A percentile compares a stretch with the other conserved stretches of the same genome.
phyloP scores from a whole-genome alignment of 192 early-diverging fungal species.

The Podila epigama region DNA sequence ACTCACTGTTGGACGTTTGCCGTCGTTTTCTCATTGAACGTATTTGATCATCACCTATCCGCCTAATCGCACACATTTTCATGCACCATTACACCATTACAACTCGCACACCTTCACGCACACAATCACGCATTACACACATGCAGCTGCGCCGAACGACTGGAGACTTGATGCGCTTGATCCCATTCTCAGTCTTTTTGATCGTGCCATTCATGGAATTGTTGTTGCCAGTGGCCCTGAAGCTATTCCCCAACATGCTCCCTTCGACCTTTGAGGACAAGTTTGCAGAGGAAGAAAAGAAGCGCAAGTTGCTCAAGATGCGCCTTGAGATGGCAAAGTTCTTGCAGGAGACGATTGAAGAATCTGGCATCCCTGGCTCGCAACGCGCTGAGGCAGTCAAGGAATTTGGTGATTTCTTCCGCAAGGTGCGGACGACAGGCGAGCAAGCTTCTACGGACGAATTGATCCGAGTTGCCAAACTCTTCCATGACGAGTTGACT shows the following conservation, averaged over 20 bases:
- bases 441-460: slow-evolving; percentile 84
- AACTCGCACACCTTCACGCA: too few relatives aligned
- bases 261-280: slow-evolving; percentile 95
- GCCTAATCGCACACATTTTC: too few relatives aligned
- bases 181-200: slow-evolving; percentile 92
- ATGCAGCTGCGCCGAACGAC: slow-evolving; percentile 83
- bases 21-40: too few relatives aligned
- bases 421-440: slow-evolving; percentile 83
- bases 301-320: slow-evolving; percentile 88
- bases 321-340: slow-evolving; percentile 95
- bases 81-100: too few relatives aligned
- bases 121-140: background rate
- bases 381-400: slow-evolving; percentile 64
- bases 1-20: too few relatives aligned
- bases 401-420: slow-evolving; percentile 79
- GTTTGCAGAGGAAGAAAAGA: slow-evolving; percentile 91
- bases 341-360: slow-evolving; percentile 93
- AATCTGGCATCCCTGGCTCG: slow-evolving; percentile 68
- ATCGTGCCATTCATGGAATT: slow-evolving; percentile 96
- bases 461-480: slow-evolving; percentile 81
- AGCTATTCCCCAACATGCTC: slow-evolving; percentile 95
- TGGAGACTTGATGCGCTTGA: slow-evolving; percentile 83
- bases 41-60: too few relatives aligned
- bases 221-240: slow-evolving; percentile 88
- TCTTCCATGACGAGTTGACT: slow-evolving; percentile 94